Percentiles rank a stretch among this genome's conserved stretches.
Conservation (phyloP, 2,329 filamentous ascomycete genomes). For the Coniochaeta sp. region DNA sequence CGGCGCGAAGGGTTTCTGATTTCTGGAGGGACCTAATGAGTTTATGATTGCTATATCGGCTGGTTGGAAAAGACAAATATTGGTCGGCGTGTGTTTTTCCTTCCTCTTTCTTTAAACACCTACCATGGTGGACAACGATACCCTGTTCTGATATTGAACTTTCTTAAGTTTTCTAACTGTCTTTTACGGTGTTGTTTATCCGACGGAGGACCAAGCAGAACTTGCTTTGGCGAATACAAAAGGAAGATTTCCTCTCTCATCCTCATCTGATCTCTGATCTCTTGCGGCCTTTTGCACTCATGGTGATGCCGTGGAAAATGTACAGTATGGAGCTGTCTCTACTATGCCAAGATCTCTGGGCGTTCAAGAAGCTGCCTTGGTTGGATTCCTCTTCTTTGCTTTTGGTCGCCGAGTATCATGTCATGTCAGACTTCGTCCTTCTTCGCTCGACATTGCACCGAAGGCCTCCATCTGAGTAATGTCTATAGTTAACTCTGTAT, state of each 20-base stretch:
- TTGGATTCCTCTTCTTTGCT: no score
- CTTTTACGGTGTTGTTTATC: constrained; percentile 1
- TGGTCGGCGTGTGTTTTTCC: neutral
- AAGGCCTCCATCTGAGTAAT: no score
- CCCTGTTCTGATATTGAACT: constrained; percentile 5
- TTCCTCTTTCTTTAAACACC: constrained; percentile 6
- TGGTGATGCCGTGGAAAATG: no score
- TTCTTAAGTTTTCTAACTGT: constrained; percentile 2
- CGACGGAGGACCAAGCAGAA: no score
- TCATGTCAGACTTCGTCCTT: neutral
- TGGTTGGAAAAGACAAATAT: neutral
- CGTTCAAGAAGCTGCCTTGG: no score
- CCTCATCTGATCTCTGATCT: neutral
- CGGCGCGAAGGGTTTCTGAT: constrained; percentile 12
- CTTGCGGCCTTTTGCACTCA: no score
- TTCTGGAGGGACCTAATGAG: constrained; percentile 11
- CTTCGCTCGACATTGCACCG: neutral
- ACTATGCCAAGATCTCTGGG: no score
- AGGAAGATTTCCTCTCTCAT: neutral
- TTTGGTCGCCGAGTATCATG: no score
- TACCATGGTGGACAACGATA: constrained; percentile 8
- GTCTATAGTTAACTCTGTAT: neutral
- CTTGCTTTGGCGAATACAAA: neutral
- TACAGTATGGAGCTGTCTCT: no score
- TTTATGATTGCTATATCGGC: constrained; percentile 3